Conservation (phyloP, 306 rosid species). For the Vachellia pachyceras region DNA sequence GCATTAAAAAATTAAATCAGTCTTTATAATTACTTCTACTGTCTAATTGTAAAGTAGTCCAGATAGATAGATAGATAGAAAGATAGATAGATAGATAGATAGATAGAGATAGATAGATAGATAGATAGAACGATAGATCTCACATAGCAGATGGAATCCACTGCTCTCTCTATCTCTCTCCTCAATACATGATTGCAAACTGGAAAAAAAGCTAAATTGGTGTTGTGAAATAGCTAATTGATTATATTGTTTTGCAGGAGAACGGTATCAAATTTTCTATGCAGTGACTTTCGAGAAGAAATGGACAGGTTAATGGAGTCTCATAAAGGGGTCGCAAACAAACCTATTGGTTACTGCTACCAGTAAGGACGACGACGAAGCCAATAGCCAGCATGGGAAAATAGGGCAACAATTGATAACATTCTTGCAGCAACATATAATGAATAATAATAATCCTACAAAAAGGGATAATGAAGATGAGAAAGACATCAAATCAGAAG, state of each 20-base stretch:
- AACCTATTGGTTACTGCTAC: background rate
- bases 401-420: conserved; percentile 32
- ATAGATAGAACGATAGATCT: too few species aligned
- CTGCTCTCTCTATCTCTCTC: too few species aligned
- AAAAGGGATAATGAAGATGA: conserved; percentile 33
- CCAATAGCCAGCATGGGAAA: conserved; percentile 30
- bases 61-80: too few species aligned
- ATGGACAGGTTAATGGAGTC: conserved; percentile 75
- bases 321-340: conserved; percentile 56
- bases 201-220: background rate
- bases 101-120: too few species aligned
- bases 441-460: background rate
- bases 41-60: too few species aligned
- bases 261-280: conserved; percentile 77
- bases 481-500: background rate
- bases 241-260: conserved; percentile 48
- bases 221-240: too few species aligned
- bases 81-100: too few species aligned
- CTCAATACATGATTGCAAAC: too few species aligned
- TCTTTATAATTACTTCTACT: too few species aligned
- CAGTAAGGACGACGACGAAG: conserved; percentile 34
- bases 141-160: too few species aligned
- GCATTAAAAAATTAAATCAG: background rate
- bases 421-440: conserved; percentile 37
- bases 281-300: conserved; percentile 67